Evolutionary conservation across 768 basidiomycete genomes (phyloP), one percentile per base, ranked within the genome.

Genomic region (Lentinus tigrinus): DNA sequence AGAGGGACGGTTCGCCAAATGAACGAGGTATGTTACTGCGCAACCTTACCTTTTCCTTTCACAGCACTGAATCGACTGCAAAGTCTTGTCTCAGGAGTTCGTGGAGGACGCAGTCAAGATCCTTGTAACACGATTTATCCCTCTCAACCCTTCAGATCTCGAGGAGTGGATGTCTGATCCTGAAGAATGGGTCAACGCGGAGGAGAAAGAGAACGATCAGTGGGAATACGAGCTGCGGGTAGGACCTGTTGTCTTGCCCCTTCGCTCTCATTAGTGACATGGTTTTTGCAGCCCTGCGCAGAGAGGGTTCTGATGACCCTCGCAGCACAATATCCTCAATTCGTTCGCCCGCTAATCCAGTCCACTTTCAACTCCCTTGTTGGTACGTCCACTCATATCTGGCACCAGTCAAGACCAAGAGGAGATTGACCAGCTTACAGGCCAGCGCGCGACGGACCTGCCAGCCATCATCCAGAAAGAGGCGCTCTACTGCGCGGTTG

Each of bases 191-290:
- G 83, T 96, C 11, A 91, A 93, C 58, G 72, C 84, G 10, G 94
- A 98, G 72, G 93, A 93, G 57, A 87, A 87, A 62, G 93, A 94
- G 62, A 90, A 85, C 42, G 94, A 95, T 38, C 85, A 91, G 56
- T 98, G 95, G 95, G 89, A 95, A 65, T 98, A 83, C 66, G 93
- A 96, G 65, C 84, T 97, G 58, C 81, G 96, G 62, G 95, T 96
- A 66, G 27, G 87, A 58, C 1, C 40, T 55, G 4, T 26, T 23
- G 16, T 16, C 43, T 23, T 9, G 14, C 6, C 39, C 21, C 24
- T 46, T 46, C 43, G 7, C 14, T 5, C 39, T 19, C 16, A 14
- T 24, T 46, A 23, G 13, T 46, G 31, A 10, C 43, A 34, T 27
- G 28, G 31, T 40, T 19, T 37, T 10, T 42, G 38, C 58, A 98